phyloP scores from a whole-genome alignment of 1,284 basidiomycete genomes.

The Malassezia equina region DNA sequence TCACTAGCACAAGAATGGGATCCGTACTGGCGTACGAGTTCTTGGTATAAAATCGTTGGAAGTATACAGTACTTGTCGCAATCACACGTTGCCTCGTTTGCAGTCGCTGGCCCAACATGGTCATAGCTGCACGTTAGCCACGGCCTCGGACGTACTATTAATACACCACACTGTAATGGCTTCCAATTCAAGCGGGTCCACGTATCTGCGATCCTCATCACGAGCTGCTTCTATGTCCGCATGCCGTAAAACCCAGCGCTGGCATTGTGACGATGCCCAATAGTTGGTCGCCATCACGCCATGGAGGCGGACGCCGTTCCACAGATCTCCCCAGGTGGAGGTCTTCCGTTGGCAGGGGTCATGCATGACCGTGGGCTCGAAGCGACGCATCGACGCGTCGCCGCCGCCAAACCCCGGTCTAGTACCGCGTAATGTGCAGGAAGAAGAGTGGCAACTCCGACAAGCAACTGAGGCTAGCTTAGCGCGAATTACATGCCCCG shows the following conservation, averaged over 20 bases:
- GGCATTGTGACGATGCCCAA: constrained; percentile 21
- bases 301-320: background rate
- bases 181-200: constrained; percentile 25
- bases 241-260: constrained; percentile 39
- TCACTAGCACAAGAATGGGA: constrained; percentile 78
- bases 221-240: constrained; percentile 31
- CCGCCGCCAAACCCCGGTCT: background rate
- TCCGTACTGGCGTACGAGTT: constrained; percentile 75
- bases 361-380: background rate
- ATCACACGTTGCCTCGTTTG: constrained; percentile 75
- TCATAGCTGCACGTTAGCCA: constrained; percentile 51
- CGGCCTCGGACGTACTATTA: constrained; percentile 24
- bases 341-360: background rate
- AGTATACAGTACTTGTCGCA: constrained; percentile 85
- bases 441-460: background rate
- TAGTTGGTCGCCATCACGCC: constrained; percentile 16
- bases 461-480: background rate
- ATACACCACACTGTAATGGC: constrained; percentile 38
- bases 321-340: background rate
- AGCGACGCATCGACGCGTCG: background rate
- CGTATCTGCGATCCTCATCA: constrained; percentile 34
- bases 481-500: background rate
- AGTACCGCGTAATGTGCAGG: background rate
- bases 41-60: constrained; percentile 70
- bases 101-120: constrained; percentile 75